Evolutionary conservation across 176 grass and related monocot genomes (phyloP), one percentile per base, ranked within the genome.

Genomic region (Rhipidocladum racemiflorum): DNA sequence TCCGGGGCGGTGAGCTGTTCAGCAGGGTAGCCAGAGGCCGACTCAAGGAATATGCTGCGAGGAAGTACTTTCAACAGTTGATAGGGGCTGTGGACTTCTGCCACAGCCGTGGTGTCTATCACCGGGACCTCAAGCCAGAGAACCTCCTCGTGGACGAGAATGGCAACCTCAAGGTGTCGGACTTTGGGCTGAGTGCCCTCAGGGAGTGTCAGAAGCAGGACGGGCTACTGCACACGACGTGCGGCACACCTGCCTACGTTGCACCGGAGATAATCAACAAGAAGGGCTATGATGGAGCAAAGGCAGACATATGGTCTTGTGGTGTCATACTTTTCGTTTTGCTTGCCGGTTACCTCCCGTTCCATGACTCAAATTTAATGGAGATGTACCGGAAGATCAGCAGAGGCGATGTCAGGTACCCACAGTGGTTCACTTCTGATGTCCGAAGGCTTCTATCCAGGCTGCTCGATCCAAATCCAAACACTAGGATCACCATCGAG

Each of bases 311-410:
- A 68, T 97, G 92, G 92, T 94, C 92, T 49, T 94, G 90, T 35
- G 95, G 92, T 18, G 92, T 94, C 62, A 94, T 97, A n/a, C 85
- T 97, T 6, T 97, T 84, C 34, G 86, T 97, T 54, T 85, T 97
- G 15, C 81, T 97, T 39, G 95, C 95, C 0, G 92, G 92, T 9
- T 92, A 87, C 67, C 92, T 97, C 32, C 95, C 95, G 21, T 97
- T 97, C 60, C 95, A 97, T 4, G 90, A 94, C 54, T 2, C 90
- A 5, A 97, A 97, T 64, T 67, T 97, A 40, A 91, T 97, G 90
- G 92, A 97, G 39, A 97, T 94, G 95, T 94, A 94, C 84, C 57
- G 90, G 14, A 97, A 89, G 90, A 97, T 94, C 49, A 92, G 81
- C 84, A 87, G 54, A 78, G 86, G 84, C 9, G 88, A 94, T 1